Base-by-base conservation (phyloP, 148 eudicot genomes). In the Amaranthus hypochondriacus region DNA sequence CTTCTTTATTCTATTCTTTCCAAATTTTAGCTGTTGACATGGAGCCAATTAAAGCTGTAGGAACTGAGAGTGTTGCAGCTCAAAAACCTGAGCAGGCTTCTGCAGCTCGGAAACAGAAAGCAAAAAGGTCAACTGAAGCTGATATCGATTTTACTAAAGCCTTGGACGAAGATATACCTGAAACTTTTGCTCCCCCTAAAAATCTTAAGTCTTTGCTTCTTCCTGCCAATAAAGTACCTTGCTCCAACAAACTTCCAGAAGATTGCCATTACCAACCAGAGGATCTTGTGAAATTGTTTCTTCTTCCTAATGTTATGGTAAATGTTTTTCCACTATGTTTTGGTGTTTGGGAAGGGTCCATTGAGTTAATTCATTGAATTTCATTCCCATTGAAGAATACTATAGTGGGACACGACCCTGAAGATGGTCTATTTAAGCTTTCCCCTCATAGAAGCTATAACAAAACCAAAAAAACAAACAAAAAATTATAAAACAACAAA, bases 231-330 rank as follows among this genome's bases (percentile, higher is more conserved):
- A 87, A 82, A 80, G 81, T 79, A 75, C 84, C 92, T 66, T 82
- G 83, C 80, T 85, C 84, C 72, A 95, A 82, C 69, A 90, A 80
- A 67, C 97, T 95, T 83, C 98, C 98, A 12, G 98, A 95, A 77
- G 98, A 95, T 82, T 92, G 98, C 77, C 98, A 92, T 67, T 95
- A 95, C 79, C 97, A 95, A 59, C 98, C 93, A 18, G 98, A 95
- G 85, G 84, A 90, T 85, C 97, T 95, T 71, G 93, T 95, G 80
- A 92, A 92, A 87, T 74, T 92, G 70, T 95, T 95, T 88, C 91
- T 95, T 77, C 83, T 88, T 72, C 97, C 92, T 49, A 77, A 88
- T 84, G 87, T 95, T 71, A 79, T 82, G 97, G 98, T 95, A 90
- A 79, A 15, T 48, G 75, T 12, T 44, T 48, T 59, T 46, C 11